Base-by-base conservation (phyloP, 306 rosid species). In the Citrullus colocynthis region DNA sequence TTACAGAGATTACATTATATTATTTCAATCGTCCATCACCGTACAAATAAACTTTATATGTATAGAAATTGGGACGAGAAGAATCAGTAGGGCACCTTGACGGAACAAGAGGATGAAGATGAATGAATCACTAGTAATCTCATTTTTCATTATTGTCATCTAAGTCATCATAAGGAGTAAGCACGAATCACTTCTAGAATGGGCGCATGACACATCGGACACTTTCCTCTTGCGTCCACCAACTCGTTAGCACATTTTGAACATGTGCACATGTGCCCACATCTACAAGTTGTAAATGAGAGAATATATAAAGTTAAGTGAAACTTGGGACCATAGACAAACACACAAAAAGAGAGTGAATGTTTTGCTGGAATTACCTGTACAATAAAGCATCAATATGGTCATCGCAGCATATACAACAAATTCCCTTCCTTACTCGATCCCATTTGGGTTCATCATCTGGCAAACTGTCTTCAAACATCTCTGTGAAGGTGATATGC, bases 211-310 rank as follows among this genome's bases (percentile, higher is more conserved):
- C 99, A 96, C 99, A 96, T 96, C 64, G 99, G 99, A 78, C 99
- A 95, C 78, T 91, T 96, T 72, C 89, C 92, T 21, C 79, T 77
- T 44, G 82, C 86, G 80, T 82, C 85, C 21, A 88, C 89, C 93
- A 96, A 86, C 78, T 79, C 87, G 39, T 82, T 83, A 34, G 99
- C 98, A 85, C 99, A 96, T 81, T 86, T 89, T 69, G 93, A 80
- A 85, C 98, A 96, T 32, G 97, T 83, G 84, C 99, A 96, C 97
- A 92, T 92, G 89, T 96, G 99, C 64, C 99, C 99, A 66, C 99
- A 96, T 91, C 98, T 96, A 88, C 67, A 79, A 36, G 75, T 32
- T 18, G 30, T 13, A 11, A 49, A 65, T 17, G 12, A 37, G 76
- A 64, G 42, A 36, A 37, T 17, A 78, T 3, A 21, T 11, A 5